Base-by-base conservation (phyloP, 2,329 filamentous ascomycete genomes). In the Ramularia endophylla region DNA sequence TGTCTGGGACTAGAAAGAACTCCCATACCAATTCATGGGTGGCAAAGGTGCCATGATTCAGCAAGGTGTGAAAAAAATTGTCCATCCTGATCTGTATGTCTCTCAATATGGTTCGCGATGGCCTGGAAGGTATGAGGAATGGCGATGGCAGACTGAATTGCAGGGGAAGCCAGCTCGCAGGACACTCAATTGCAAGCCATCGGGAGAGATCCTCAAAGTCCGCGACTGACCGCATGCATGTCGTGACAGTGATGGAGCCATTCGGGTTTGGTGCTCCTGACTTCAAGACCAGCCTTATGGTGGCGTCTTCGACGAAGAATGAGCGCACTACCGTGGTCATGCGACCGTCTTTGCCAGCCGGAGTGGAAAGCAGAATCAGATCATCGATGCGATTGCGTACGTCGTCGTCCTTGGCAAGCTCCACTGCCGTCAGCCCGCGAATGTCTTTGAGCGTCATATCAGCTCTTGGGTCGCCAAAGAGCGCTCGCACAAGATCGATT, bases 11-110 rank as follows among this genome's bases (percentile, higher is more conserved):
- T 1, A 98, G 75, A 65, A 98, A 95, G 67, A 98, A 98, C 57
- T 98, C 92, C 94, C 92, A 98, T 2, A 98, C 75, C 76, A 97
- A 87, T 67, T 98, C 92, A 59, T 98, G 94, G 0, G 87, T 95
- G 0, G 87, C 78, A 60, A 98, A 95, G 0, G 92, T 97, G 3
- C 90, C 85, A 58, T 98, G 92, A 7, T 78, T 74, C 18, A 98
- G 74, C 49, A 98, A 75, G 13, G 88, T 87, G 51, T 86, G 87
- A 53, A 98, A 69, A 56, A 97, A 95, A 53, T 80, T 83, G 64
- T 98, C 87, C 15, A 95, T 79, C 12, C 84, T 80, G 32, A 87
- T 70, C 61, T 98, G 94, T 38, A 89, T 83, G 55, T 97, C 88
- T 49, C 88, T 83, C 28, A 98, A 69, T 4, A 95, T 78, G 0